Percentiles rank a stretch among this genome's conserved stretches.
Evolutionary conservation across 2,329 filamentous ascomycete species (phyloP).

Genomic region (Trichoderma simmonsii): DNA sequence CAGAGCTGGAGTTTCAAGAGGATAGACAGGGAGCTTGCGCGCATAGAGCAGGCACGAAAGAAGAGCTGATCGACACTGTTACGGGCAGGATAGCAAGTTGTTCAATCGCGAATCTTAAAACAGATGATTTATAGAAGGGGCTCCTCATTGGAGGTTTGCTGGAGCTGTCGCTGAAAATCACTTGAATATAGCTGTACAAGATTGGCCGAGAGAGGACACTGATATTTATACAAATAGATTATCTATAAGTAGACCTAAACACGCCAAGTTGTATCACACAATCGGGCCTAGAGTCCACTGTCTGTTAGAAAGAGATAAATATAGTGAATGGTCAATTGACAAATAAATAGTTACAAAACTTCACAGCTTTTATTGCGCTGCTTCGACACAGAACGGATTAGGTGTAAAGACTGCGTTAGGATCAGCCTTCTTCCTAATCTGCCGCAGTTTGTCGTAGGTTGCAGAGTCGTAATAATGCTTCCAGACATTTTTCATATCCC

Average conservation of each 20-base stretch:
- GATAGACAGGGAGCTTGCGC: not conserved
- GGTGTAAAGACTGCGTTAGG: not conserved
- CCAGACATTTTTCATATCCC: not conserved
- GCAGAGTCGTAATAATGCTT: not conserved
- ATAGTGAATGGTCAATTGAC: not conserved
- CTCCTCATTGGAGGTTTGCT: not conserved
- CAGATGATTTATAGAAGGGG: rapidly evolving
- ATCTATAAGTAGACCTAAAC: not conserved
- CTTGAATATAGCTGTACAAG: not conserved
- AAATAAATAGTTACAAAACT: slow-evolving; percentile 15
- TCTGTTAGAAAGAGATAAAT: not conserved
- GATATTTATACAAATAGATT: not conserved
- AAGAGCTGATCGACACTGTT: not conserved
- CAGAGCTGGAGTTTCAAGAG: not conserved
- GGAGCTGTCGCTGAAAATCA: not conserved
- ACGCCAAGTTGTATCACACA: not conserved
- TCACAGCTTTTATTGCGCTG: not conserved
- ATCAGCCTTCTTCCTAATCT: not conserved
- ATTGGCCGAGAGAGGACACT: not conserved
- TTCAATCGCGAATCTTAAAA: not conserved
- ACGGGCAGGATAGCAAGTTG: not conserved
- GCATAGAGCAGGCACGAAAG: not conserved
- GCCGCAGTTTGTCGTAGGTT: not conserved
- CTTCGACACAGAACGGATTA: not conserved
- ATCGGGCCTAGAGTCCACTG: not conserved